Conservation (phyloP, 352 stramenopile genomes). For the Pythium rishiriense region DNA sequence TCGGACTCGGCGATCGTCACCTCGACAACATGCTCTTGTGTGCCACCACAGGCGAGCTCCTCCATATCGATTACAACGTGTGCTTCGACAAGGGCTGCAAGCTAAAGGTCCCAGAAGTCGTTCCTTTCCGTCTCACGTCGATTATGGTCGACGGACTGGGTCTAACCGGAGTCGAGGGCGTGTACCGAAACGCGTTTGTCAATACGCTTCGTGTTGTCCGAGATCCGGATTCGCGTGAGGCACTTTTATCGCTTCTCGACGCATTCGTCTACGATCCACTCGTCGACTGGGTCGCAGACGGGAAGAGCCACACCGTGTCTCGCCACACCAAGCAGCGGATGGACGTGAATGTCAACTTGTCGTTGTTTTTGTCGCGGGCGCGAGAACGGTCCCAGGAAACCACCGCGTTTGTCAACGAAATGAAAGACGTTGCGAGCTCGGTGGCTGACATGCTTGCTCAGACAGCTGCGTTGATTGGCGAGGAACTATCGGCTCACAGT, state of each 20-base stretch:
- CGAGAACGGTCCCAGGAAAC: slow-evolving; percentile 76
- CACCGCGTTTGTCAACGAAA: slow-evolving; percentile 42
- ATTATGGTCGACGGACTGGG: slow-evolving; percentile 79
- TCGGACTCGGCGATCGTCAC: slow-evolving; percentile 90
- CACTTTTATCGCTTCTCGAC: slow-evolving; percentile 73
- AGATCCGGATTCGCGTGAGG: slow-evolving; percentile 59
- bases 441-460: not conserved
- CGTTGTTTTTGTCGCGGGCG: slow-evolving; percentile 78
- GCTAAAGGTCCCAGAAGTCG: slow-evolving; percentile 89
- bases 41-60: slow-evolving; percentile 68
- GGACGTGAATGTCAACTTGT: slow-evolving; percentile 85
- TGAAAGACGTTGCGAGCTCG: slow-evolving; percentile 24
- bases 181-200: slow-evolving; percentile 73
- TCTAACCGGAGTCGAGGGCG: slow-evolving; percentile 70
- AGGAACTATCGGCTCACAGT: slow-evolving; percentile 1
- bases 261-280: slow-evolving; percentile 88
- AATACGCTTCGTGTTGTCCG: slow-evolving; percentile 72
- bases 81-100: slow-evolving; percentile 89
- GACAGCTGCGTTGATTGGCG: not conserved
- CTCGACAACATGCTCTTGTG: slow-evolving; percentile 92
- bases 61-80: slow-evolving; percentile 94
- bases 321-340: slow-evolving; percentile 53
- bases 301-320: slow-evolving; percentile 15
- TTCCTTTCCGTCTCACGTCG: slow-evolving; percentile 90
- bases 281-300: slow-evolving; percentile 57